These are phyloP conservation scores for Debaryomyces sp. DNA, from an alignment of 1,139 yeast species.

Conservation along the genomic window DNA sequence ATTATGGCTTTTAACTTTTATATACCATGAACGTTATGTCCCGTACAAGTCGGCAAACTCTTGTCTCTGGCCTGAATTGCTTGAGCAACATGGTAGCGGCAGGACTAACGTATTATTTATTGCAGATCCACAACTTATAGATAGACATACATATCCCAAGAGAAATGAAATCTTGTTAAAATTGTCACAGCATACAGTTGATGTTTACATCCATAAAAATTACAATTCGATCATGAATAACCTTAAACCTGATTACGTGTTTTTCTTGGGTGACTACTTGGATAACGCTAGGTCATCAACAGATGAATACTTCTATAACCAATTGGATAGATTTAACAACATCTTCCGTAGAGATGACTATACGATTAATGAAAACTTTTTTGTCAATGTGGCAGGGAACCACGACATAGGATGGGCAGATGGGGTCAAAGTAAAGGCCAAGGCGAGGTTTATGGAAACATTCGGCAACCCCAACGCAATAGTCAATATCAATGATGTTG, in stretches of 20 bases:
- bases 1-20: slow-evolving; percentile 36
- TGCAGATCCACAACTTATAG: slow-evolving; percentile 53
- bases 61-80: slow-evolving; percentile 37
- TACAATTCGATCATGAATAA: slow-evolving; percentile 39
- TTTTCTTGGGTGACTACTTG: slow-evolving; percentile 56
- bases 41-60: slow-evolving; percentile 29
- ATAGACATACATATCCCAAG: slow-evolving; percentile 53
- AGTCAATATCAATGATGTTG: slow-evolving; percentile 38
- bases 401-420: slow-evolving; percentile 61
- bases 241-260: slow-evolving; percentile 46
- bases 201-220: slow-evolving; percentile 49
- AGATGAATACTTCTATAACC: slow-evolving; percentile 41
- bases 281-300: slow-evolving; percentile 54
- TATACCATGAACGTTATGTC: slow-evolving; percentile 35
- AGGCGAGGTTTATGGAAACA: slow-evolving; percentile 37
- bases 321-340: slow-evolving; percentile 40
- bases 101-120: slow-evolving; percentile 35
- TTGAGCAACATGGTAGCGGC: slow-evolving; percentile 9
- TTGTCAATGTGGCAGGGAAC: slow-evolving; percentile 52
- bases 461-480: slow-evolving; percentile 47
- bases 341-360: slow-evolving; percentile 35
- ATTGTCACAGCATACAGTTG: slow-evolving; percentile 53
- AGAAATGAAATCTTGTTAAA: slow-evolving; percentile 36
- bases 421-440: slow-evolving; percentile 41
- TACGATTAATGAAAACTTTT: slow-evolving; percentile 27